Evolutionary conservation across 306 rosid genomes (phyloP).

Genomic region (Inga leiocalycina): DNA sequence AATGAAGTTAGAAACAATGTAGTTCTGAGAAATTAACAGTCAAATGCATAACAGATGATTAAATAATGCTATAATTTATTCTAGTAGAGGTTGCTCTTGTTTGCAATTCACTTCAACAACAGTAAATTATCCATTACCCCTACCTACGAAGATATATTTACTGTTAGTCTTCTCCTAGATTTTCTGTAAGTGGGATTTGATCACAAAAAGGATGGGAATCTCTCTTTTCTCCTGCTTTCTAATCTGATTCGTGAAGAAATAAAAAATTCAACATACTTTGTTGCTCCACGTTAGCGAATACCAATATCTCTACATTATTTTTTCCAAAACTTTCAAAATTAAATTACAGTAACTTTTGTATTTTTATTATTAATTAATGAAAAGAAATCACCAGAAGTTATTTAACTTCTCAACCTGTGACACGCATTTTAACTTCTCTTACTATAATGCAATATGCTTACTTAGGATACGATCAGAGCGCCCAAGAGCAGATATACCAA

Average conservation of each 20-base stretch:
- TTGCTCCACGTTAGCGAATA: not conserved
- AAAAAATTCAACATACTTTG: too few species aligned
- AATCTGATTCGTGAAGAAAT: too few species aligned
- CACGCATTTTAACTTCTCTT: not conserved
- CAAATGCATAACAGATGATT: not conserved
- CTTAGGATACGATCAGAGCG: not conserved
- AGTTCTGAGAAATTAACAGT: constrained; percentile 12
- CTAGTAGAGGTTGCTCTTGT: too few species aligned
- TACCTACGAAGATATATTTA: not conserved
- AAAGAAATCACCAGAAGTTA: not conserved
- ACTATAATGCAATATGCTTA: not conserved
- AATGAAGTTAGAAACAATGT: constrained; percentile 15
- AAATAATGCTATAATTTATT: not conserved
- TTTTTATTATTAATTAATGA: not conserved
- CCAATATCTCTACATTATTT: not conserved
- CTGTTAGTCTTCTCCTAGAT: too few species aligned
- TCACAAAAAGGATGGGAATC: too few species aligned
- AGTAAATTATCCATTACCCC: too few species aligned
- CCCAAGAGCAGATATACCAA: not conserved
- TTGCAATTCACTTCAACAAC: too few species aligned
- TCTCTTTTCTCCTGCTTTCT: too few species aligned
- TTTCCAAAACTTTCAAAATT: not conserved
- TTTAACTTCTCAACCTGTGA: not conserved
- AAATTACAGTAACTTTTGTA: not conserved
- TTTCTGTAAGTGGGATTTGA: too few species aligned